Evolutionary conservation across 257 asterid species (phyloP).

Genomic region (Ocimum tenuiflorum): DNA sequence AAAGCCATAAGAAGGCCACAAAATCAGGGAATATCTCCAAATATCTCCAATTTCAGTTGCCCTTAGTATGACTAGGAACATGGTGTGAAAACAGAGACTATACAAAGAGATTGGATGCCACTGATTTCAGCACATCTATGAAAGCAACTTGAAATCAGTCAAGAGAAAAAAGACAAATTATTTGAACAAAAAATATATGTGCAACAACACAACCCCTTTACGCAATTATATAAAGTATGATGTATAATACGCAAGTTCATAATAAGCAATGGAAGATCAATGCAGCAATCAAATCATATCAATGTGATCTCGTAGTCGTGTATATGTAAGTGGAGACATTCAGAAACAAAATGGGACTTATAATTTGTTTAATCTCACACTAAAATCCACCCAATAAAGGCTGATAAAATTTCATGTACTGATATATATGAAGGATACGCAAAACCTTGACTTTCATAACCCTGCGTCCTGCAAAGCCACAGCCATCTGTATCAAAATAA

Average conservation of each 20-base stretch:
- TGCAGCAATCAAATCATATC: not conserved
- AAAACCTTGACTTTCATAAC: conserved; percentile 4
- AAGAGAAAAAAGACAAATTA: not conserved
- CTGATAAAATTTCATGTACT: not conserved
- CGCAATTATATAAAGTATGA: no score
- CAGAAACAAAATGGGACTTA: not conserved
- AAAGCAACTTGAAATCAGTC: not conserved
- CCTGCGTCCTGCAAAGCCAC: not conserved
- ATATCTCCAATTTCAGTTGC: not conserved
- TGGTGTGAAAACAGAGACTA: not conserved
- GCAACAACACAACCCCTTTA: no score
- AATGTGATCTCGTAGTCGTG: not conserved
- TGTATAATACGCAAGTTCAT: no score
- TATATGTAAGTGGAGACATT: not conserved
- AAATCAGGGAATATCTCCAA: not conserved
- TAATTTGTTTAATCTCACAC: not conserved
- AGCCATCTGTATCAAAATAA: not conserved
- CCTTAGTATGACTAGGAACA: not conserved
- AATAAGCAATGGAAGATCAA: no score
- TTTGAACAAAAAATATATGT: no score
- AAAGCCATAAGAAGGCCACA: not conserved
- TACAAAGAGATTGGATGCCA: not conserved
- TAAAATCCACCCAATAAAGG: not conserved
- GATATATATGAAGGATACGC: conserved; percentile 1
- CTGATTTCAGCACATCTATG: not conserved